Evolutionary conservation across 2,329 filamentous ascomycete genomes (phyloP).

Genomic region (Alternaria consortialis): DNA sequence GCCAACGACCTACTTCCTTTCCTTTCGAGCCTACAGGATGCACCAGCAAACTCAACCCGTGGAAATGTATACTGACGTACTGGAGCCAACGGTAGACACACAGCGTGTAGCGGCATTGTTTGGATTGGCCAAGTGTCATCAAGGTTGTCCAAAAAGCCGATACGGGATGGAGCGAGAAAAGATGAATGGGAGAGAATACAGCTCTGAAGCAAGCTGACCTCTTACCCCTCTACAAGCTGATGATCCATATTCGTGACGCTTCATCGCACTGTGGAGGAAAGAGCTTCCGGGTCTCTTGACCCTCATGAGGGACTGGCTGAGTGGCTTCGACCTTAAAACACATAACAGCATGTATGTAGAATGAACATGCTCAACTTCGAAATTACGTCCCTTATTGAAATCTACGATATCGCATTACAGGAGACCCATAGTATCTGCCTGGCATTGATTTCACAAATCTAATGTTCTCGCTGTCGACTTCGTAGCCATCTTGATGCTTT

Average conservation of each 20-base stretch:
- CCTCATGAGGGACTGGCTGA: background rate
- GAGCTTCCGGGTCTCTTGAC: background rate
- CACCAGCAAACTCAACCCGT: background rate
- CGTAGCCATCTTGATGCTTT: background rate
- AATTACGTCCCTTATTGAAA: constrained; percentile 12
- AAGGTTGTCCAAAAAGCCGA: background rate
- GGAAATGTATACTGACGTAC: background rate
- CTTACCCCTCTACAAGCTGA: background rate
- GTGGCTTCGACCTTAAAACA: background rate
- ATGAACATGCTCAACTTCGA: constrained; percentile 14
- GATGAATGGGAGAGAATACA: background rate
- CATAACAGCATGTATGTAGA: background rate
- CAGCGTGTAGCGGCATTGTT: background rate
- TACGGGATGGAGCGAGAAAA: background rate
- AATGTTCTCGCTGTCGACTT: background rate
- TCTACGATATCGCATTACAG: background rate
- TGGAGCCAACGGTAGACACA: background rate
- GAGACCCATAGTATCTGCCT: background rate
- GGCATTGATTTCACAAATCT: background rate
- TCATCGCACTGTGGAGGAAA: background rate
- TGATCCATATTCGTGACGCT: constrained; percentile 1
- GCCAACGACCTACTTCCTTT: background rate
- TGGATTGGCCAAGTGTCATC: background rate
- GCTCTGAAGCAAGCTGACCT: background rate
- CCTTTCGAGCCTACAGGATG: background rate